These are phyloP conservation scores for Epichloe aotearoae DNA, from an alignment of 2,329 filamentous ascomycete species.

Conservation along the genomic window DNA sequence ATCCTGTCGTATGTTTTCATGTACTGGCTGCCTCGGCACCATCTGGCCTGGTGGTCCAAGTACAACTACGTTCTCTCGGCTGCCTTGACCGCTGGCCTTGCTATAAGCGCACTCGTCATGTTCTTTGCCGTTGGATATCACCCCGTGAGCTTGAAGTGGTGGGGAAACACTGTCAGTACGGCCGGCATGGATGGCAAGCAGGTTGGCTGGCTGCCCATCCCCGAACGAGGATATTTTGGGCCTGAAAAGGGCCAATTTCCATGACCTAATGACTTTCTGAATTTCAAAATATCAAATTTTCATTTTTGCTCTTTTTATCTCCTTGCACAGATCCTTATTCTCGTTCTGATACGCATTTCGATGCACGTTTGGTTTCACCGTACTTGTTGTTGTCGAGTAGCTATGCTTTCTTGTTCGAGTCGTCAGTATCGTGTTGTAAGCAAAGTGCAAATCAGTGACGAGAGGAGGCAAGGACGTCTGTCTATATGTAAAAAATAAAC, in stretches of 20 bases:
- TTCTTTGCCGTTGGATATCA: conserved; percentile 26
- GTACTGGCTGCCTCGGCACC: conserved; percentile 21
- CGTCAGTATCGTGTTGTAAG: background rate
- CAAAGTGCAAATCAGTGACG: background rate
- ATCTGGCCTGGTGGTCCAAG: conserved; percentile 30
- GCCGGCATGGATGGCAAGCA: conserved; percentile 12
- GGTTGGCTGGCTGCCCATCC: conserved; percentile 10
- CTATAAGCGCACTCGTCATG: conserved; percentile 27
- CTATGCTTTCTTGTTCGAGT: background rate
- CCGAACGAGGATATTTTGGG: conserved; percentile 15
- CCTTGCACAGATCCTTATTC: too few species aligned
- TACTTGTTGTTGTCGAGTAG: background rate
- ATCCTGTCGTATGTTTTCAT: conserved; percentile 29
- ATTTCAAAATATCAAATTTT: too few species aligned
- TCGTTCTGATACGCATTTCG: background rate
- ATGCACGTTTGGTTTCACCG: background rate
- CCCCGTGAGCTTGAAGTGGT: conserved; percentile 24
- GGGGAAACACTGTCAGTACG: conserved; percentile 24
- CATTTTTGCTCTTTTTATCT: background rate
- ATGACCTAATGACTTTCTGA: background rate
- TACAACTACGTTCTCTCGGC: conserved; percentile 34
- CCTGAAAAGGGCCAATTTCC: conserved; percentile 13
- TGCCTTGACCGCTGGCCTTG: conserved; percentile 28
- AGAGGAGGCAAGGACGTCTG: background rate
- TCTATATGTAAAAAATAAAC: background rate